Evolutionary conservation across 1,139 yeast genomes (phyloP), one percentile per base, ranked within the genome.

Genomic region (Lodderomyces beijingensis): DNA sequence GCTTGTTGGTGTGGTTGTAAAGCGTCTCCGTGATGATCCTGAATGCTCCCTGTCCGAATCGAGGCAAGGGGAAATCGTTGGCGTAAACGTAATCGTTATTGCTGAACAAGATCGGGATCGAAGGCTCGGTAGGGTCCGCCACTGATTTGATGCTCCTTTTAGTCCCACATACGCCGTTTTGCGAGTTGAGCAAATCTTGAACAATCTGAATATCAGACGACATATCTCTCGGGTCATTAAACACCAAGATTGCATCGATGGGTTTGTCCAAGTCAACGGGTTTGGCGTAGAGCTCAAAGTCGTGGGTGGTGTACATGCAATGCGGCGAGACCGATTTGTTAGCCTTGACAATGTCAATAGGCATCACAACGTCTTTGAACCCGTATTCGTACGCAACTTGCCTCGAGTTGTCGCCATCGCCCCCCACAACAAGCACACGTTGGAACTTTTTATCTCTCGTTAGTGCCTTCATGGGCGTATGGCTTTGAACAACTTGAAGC

Each of bases 1-100:
- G 68, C 30, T 60, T 62, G 31, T 83, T 80, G 28, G 72, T 53
- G 33, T 76, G 76, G 28, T 67, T 57, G 51, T 85, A 87, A 32
- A 89, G 57, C 4, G 76, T 60, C 47, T 82, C 84, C 4, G 84
- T 62, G 30, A 77, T 63, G 36, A 77, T 70, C 37, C 93, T 67
- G 47, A 86, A 81, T 2, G 93, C 94, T 16, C 97, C 97, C 60
- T 88, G 96, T 4, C 97, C 97, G 50, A 86, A 85, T 38, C 98
- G 68, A 11, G 95, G 88, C 38, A 81, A 58, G 8, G 58, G 57
- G 55, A 82, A 89, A 51, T 83, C 89, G 51, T 86, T 87, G 7
- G 96, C 88, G 96, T 96, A 91, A 30, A 85, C 53, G 51, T 88
- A 76, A 56, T 91, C 98, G 49, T 84, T 79, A 55, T 88, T 87